These are phyloP conservation scores for Penicillium sp. DNA, from an alignment of 2,329 filamentous ascomycete genomes.

Conservation along the genomic window DNA sequence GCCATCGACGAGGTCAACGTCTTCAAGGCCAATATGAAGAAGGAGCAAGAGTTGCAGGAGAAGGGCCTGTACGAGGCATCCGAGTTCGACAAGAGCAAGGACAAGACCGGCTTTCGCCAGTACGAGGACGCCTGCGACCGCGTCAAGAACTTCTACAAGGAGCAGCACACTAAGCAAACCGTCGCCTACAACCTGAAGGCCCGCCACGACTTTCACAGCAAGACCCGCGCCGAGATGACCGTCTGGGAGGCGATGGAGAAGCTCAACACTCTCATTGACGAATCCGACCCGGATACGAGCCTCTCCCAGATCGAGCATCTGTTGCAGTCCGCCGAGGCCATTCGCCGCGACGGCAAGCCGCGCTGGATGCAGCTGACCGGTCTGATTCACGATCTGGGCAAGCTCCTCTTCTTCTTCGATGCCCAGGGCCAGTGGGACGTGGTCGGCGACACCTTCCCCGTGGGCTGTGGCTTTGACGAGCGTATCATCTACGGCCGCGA, in stretches of 20 bases:
- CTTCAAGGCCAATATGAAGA: constrained; percentile 55
- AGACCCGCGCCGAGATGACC: constrained; percentile 71
- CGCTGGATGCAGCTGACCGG: constrained; percentile 51
- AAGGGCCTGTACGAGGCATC: constrained; percentile 53
- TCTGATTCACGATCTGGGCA: constrained; percentile 49
- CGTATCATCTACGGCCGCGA: constrained; percentile 76
- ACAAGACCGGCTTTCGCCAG: constrained; percentile 77
- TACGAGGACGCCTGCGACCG: constrained; percentile 80
- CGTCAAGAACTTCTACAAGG: constrained; percentile 82
- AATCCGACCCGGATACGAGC: constrained; percentile 84
- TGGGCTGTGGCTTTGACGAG: constrained; percentile 55
- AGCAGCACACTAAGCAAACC: constrained; percentile 60
- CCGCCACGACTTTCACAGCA: constrained; percentile 67
- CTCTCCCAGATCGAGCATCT: constrained; percentile 88
- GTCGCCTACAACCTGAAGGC: constrained; percentile 76
- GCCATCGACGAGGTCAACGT: constrained; percentile 61
- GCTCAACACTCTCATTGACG: constrained; percentile 85
- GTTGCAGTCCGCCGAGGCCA: constrained; percentile 83
- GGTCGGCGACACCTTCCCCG: constrained; percentile 62
- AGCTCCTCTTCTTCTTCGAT: constrained; percentile 56
- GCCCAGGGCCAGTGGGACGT: constrained; percentile 92
- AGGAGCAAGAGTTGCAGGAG: constrained; percentile 40
- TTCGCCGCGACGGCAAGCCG: constrained; percentile 67
- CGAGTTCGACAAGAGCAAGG: constrained; percentile 70
- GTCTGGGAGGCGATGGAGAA: constrained; percentile 93